Conservation (phyloP, 495 filamentous ascomycete genomes). For the Tuber magnatum region DNA sequence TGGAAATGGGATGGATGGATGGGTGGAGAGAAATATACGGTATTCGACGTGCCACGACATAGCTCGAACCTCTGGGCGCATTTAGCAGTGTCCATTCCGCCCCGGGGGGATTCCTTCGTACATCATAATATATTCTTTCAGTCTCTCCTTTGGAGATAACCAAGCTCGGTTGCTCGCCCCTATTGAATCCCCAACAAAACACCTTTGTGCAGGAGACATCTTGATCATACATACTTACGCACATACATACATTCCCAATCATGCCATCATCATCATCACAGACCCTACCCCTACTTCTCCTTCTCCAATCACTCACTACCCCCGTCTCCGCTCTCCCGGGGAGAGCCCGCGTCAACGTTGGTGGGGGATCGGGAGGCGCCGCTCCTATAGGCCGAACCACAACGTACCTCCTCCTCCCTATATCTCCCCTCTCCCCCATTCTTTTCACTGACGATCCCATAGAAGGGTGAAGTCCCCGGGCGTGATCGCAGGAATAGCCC, state of each 20-base stretch:
- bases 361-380: background rate
- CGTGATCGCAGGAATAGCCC: background rate
- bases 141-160: background rate
- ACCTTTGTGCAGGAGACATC: background rate
- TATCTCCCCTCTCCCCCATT: background rate
- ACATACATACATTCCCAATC: background rate
- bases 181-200: background rate
- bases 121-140: background rate
- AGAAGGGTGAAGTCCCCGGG: background rate
- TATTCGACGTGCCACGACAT: background rate
- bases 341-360: background rate
- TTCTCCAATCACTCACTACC: background rate
- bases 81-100: background rate
- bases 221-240: background rate
- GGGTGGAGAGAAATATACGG: background rate
- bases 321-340: background rate
- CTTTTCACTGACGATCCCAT: background rate
- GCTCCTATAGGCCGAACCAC: background rate
- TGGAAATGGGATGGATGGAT: no score
- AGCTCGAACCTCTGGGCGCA: background rate
- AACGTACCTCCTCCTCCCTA: background rate
- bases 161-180: background rate
- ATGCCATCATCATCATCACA: background rate
- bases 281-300: background rate
- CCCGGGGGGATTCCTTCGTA: background rate